Evolutionary conservation across 1,284 basidiomycete species (phyloP).

Genomic region (Apiotrichum laibachii): DNA sequence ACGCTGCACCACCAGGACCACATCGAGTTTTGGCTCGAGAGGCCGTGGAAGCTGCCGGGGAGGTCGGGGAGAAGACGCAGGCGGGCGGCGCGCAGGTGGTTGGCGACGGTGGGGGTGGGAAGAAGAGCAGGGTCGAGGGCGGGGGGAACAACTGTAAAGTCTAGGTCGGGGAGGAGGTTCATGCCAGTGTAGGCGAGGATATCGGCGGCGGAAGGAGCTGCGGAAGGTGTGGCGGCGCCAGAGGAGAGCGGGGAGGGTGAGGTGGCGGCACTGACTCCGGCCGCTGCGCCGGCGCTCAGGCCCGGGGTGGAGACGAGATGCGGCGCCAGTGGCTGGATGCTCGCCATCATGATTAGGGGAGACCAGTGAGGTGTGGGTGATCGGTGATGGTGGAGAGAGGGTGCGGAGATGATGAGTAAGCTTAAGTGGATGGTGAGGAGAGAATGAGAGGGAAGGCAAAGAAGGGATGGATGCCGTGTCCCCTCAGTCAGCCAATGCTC

Average conservation of each 20-base stretch:
- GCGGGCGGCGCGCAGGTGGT: constrained; percentile 18
- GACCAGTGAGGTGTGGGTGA: not conserved
- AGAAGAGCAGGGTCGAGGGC: constrained; percentile 14
- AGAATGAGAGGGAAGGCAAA: too few relatives aligned
- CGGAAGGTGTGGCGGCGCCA: not conserved
- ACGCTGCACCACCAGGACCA: constrained; percentile 31
- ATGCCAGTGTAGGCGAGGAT: not conserved
- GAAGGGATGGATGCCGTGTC: too few relatives aligned
- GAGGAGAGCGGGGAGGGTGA: not conserved
- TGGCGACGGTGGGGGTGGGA: constrained; percentile 2
- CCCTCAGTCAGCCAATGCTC: too few relatives aligned
- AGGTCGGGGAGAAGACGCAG: constrained; percentile 16
- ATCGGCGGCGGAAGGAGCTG: not conserved
- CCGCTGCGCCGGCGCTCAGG: not conserved
- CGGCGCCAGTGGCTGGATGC: constrained; percentile 3
- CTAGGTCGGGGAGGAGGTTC: not conserved
- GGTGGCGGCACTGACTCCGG: not conserved
- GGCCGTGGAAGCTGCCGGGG: constrained; percentile 3
- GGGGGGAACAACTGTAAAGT: constrained; percentile 11
- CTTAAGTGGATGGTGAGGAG: not conserved
- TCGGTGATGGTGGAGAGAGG: not conserved
- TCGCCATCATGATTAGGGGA: constrained; percentile 3
- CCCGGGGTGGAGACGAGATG: not conserved
- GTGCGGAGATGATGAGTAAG: not conserved
- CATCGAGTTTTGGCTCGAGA: not conserved